Conservation (phyloP, 2,329 filamentous ascomycete genomes). For the Neobulgaria alba region DNA sequence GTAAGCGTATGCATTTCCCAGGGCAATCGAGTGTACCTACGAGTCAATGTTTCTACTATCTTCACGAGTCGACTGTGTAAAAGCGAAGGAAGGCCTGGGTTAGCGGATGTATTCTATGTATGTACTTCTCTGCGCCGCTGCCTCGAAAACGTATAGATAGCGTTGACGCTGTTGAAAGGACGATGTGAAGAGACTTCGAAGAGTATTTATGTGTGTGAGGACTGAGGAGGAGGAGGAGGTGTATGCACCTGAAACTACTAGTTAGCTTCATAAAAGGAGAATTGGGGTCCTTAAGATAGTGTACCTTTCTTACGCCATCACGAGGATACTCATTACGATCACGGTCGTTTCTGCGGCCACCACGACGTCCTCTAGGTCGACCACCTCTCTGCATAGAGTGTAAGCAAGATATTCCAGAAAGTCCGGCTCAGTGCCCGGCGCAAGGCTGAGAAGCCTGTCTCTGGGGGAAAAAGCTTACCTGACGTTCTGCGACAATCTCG, state of each 20-base stretch:
- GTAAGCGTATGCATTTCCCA: no score
- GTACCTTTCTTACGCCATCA: conserved; percentile 86
- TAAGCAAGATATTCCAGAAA: conserved; percentile 9
- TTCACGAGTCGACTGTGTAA: conserved; percentile 52
- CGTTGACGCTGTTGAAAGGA: conserved; percentile 6
- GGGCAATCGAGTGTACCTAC: no score
- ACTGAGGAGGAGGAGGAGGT: conserved; percentile 29
- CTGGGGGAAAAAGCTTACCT: conserved; percentile 34
- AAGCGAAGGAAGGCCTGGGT: conserved; percentile 35
- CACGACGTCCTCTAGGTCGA: conserved; percentile 25
- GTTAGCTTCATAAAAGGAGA: conserved; percentile 5
- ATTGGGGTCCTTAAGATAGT: conserved; percentile 7
- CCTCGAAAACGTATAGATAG: conserved; percentile 16
- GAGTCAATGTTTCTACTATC: conserved; percentile 59
- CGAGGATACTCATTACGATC: conserved; percentile 49
- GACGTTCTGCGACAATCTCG: conserved; percentile 54
- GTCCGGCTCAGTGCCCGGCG: conserved; percentile 7
- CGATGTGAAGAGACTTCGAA: conserved; percentile 31
- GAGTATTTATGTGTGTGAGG: conserved; percentile 24
- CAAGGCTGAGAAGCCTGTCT: conserved; percentile 20
- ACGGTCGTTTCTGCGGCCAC: conserved; percentile 27
- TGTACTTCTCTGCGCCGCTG: conserved; percentile 30
- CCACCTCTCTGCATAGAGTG: conserved; percentile 22
- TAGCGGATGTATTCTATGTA: conserved; percentile 38
- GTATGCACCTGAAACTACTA: conserved; percentile 25